Percentiles rank a stretch among this genome's conserved stretches.
Conservation (phyloP, 805 yeast genomes). For the Brettanomyces sp. region DNA sequence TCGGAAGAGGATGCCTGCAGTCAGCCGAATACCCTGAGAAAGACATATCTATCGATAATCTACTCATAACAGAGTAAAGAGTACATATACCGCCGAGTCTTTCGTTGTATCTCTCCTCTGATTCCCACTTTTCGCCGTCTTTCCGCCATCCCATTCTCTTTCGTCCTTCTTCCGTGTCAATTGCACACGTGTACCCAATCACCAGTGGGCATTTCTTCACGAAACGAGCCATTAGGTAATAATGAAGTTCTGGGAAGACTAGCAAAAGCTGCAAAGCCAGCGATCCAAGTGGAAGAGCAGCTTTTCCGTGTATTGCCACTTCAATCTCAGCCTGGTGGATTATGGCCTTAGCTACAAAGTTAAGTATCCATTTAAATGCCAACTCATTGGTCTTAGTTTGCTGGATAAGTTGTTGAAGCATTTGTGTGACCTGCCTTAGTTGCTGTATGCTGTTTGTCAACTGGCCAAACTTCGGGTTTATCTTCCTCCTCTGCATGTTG, state of each 20-base stretch:
- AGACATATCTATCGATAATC: slow-evolving; percentile 27
- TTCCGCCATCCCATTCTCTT: slow-evolving; percentile 82
- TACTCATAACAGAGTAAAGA: slow-evolving; percentile 67
- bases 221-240: slow-evolving; percentile 64
- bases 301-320: slow-evolving; percentile 66
- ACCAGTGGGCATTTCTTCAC: slow-evolving; percentile 86
- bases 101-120: slow-evolving; percentile 67
- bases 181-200: slow-evolving; percentile 69
- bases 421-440: slow-evolving; percentile 39
- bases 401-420: slow-evolving; percentile 39
- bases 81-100: slow-evolving; percentile 81
- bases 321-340: slow-evolving; percentile 92
- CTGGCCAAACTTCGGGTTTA: slow-evolving; percentile 89
- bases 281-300: slow-evolving; percentile 73
- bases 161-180: slow-evolving; percentile 78
- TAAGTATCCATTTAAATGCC: slow-evolving; percentile 65
- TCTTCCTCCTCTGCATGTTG: slow-evolving; percentile 57
- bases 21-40: slow-evolving; percentile 16
- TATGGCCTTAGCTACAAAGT: slow-evolving; percentile 75
- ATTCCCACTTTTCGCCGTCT: slow-evolving; percentile 41
- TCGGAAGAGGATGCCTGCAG: slow-evolving; percentile 44
- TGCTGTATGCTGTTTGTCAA: slow-evolving; percentile 65
- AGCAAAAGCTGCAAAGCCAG: slow-evolving; percentile 48
- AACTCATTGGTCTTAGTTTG: slow-evolving; percentile 39
- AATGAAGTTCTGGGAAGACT: slow-evolving; percentile 39